These are phyloP conservation scores for Arthrobotrys conoides DNA, from an alignment of 2,329 filamentous ascomycete genomes.

Conservation along the genomic window DNA sequence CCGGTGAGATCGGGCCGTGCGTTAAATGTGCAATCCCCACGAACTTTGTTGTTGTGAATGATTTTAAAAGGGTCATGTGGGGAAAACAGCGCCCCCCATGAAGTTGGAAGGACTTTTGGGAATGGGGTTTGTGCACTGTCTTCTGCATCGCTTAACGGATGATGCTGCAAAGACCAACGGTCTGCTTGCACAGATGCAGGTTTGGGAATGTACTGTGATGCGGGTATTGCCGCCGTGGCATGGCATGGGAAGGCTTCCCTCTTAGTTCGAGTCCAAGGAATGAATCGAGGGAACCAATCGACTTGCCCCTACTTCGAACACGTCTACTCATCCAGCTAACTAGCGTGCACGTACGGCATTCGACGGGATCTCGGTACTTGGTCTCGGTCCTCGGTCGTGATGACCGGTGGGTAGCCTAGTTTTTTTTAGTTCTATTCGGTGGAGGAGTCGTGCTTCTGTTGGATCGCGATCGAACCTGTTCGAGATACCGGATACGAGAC, in stretches of 20 bases:
- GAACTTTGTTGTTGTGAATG: slow-evolving; percentile 3
- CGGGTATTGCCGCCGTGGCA: slow-evolving; percentile 49
- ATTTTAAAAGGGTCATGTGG: slow-evolving; percentile 29
- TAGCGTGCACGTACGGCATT: background rate
- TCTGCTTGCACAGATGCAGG: slow-evolving; percentile 20
- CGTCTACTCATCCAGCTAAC: background rate
- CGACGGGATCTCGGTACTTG: slow-evolving; percentile 29
- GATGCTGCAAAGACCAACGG: slow-evolving; percentile 23
- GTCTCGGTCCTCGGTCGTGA: slow-evolving; percentile 21
- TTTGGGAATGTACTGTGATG: background rate
- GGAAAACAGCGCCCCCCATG: slow-evolving; percentile 11
- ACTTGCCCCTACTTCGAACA: background rate
- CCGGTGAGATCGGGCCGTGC: slow-evolving; percentile 24
- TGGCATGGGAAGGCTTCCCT: background rate
- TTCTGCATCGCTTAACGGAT: slow-evolving; percentile 51
- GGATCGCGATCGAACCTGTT: slow-evolving; percentile 21
- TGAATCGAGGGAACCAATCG: too few relatives aligned
- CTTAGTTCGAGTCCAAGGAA: background rate
- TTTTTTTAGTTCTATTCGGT: background rate
- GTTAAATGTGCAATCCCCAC: slow-evolving; percentile 1
- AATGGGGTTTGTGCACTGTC: background rate
- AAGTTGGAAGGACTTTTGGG: slow-evolving; percentile 8
- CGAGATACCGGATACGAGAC: slow-evolving; percentile 17
- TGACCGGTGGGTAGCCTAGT: slow-evolving; percentile 25
- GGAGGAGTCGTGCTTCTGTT: background rate